Evolutionary conservation across 2,329 filamentous ascomycete species (phyloP).

Genomic region (Aspergillus neoniger): DNA sequence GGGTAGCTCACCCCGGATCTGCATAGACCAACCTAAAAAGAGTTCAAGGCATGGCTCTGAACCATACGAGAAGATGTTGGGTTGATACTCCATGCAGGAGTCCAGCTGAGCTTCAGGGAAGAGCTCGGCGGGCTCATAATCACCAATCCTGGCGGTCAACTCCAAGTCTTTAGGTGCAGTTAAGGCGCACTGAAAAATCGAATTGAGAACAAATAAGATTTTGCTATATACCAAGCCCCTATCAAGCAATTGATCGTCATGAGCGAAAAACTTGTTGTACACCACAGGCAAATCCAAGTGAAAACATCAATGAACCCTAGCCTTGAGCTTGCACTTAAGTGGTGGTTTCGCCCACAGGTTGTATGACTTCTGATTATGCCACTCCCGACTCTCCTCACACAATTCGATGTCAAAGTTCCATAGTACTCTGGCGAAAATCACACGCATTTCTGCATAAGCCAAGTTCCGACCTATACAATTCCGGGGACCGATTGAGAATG

Average conservation of each 20-base stretch:
- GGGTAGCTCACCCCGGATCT: conserved; percentile 2
- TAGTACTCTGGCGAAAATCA: conserved; percentile 50
- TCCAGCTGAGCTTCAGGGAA: neutral
- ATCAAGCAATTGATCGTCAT: no score
- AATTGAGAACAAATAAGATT: no score
- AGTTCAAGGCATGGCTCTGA: no score
- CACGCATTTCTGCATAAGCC: conserved; percentile 52
- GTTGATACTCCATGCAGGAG: neutral
- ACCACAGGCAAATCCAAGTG: no score
- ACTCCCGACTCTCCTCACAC: conserved; percentile 37
- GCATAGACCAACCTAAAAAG: neutral
- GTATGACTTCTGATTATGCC: conserved; percentile 42
- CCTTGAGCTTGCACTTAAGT: conserved; percentile 24
- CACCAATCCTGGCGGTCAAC: no score
- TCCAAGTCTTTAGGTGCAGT: no score
- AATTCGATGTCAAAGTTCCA: conserved; percentile 53
- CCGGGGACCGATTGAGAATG: conserved; percentile 52
- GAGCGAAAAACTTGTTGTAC: no score
- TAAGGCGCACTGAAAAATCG: no score
- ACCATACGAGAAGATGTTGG: no score
- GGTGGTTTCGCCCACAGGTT: conserved; percentile 44
- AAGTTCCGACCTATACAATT: conserved; percentile 55
- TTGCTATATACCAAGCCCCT: no score
- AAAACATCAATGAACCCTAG: neutral
- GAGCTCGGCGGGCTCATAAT: no score